Conservation (phyloP, 139 green algal genomes). For the Marvania coccoides region DNA sequence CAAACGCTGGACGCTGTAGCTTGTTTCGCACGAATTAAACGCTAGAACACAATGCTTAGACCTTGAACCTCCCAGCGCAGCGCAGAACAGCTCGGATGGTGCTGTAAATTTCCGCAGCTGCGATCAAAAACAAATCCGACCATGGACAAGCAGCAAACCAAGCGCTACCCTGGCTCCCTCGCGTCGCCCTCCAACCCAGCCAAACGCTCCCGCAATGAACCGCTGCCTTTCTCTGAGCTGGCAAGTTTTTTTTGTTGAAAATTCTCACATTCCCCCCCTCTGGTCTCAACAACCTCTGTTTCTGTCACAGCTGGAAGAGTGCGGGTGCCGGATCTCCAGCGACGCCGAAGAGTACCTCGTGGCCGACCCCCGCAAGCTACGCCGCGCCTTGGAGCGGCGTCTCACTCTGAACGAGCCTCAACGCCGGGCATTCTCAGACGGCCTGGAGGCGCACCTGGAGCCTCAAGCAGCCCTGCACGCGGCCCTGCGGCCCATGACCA, state of each 20-base stretch:
- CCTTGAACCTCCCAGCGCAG: no score
- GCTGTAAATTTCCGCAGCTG: no score
- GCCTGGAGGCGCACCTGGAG: constrained; percentile 6
- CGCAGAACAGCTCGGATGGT: no score
- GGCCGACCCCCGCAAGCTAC: constrained; percentile 12
- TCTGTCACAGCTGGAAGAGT: background rate
- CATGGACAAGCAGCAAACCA: no score
- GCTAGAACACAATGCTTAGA: no score
- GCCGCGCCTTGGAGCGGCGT: constrained; percentile 16
- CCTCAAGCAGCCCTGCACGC: constrained; percentile 2
- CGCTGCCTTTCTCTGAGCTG: background rate
- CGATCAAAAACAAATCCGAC: no score
- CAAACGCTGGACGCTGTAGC: no score
- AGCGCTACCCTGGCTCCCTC: no score
- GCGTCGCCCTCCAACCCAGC: no score
- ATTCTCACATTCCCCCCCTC: background rate
- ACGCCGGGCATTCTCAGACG: constrained; percentile 3
- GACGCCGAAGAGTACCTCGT: constrained; percentile 1
- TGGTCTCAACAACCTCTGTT: background rate
- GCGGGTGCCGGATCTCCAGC: background rate
- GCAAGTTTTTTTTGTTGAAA: background rate
- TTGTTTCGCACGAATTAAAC: no score
- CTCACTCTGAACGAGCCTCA: constrained; percentile 23
- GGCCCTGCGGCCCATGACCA: constrained; percentile 16
- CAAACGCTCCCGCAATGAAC: background rate